Base-by-base conservation (phyloP, 116 monocot genomes). In the Papilionanthe hybrid region DNA sequence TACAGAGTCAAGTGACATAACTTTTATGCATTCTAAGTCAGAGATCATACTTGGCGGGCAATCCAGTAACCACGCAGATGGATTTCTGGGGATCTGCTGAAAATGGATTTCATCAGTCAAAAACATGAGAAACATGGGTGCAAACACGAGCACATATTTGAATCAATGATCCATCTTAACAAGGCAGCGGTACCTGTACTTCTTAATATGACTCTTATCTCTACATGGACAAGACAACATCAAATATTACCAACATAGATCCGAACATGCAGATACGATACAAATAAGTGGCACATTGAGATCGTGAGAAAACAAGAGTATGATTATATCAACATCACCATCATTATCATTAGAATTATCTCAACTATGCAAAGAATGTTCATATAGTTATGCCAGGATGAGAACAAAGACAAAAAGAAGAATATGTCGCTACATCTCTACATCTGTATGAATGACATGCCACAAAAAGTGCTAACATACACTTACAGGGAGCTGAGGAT, bases 1-100 rank as follows among this genome's bases (percentile, higher is more conserved):
- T 3, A 68, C 12, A 32, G 22, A 58, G 20, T 58, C 3, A 58
- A 58, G 20, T 15, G 69, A 69, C 37, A 20, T 17, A 75, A 25
- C 43, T 22, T 10, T 15, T 50, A 49, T 22, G 75, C 27, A 75
- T 49, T 30, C 17, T 5, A 71, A 55, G 55, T 29, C 42, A 41
- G 29, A 79, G 22, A 28, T 9, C 87, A 79, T 93, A 98, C 98
- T 87, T 98, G 41, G 98, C 98, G 76, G 94, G 98, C 56, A 98
- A 77, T 69, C 98, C 94, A 12, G 98, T 98, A 80, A 98, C 90
- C n/a, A 77, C 94, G 77, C 98, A 98, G 13, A 88, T 7, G 5
- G 85, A 78, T 80, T 98, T 98, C 78, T 85, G 53, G 17, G 98
- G 93, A 87, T 98, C 98, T 98, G 91, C 47, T 82, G 69, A 85